Evolutionary conservation across 2,329 filamentous ascomycete species (phyloP), one percentile per base, ranked within the genome.

Genomic region (Cercospora sojina): DNA sequence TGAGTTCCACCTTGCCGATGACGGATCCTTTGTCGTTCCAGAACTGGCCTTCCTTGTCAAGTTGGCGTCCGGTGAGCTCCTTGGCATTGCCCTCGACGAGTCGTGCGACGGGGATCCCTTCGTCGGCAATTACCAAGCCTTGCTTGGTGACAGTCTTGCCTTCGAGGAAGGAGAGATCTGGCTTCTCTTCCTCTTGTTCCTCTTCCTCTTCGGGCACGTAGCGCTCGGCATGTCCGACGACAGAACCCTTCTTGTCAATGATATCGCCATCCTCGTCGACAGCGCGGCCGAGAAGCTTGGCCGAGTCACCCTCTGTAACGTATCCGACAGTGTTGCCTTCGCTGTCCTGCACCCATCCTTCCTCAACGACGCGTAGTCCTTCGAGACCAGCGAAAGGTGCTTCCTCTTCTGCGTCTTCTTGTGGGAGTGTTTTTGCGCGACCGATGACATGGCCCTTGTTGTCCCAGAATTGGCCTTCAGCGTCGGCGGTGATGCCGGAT

Each of bases 21-120:
- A 91, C 81, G 65, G 90, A 87, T 55, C 90, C 90, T n/a, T 84
- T 85, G 76, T 92, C 90, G 74, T 89, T 90, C 80, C 88, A 87
- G 70, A 92, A 85, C 74, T 90, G 86, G 38, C 90, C 90, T 31
- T 91, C 80, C 77, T 88, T 90, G 76, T 92, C 88, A 73, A 88
- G 88, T 85, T 90, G 89, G 73, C 86, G 87, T 29, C 90, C 90
- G 9, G 87, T 79, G 49, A 92, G 84, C 62, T 85, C 83, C 77
- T 86, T 85, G 38, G 86, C 74, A 67, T 89, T 86, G 13, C 90
- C 90, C 74, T 91, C 88, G 20, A 91, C 78, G 1, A 92, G 84
- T 43, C 87, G 86, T 38, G 87, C 90, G 67, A 86, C 77, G n/a
- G 82, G 82, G 4, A 83, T 79, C 49, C 81, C 81, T 65, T 83